phyloP scores from a whole-genome alignment of 768 basidiomycete species.

The Hygrocybe punicea region DNA sequence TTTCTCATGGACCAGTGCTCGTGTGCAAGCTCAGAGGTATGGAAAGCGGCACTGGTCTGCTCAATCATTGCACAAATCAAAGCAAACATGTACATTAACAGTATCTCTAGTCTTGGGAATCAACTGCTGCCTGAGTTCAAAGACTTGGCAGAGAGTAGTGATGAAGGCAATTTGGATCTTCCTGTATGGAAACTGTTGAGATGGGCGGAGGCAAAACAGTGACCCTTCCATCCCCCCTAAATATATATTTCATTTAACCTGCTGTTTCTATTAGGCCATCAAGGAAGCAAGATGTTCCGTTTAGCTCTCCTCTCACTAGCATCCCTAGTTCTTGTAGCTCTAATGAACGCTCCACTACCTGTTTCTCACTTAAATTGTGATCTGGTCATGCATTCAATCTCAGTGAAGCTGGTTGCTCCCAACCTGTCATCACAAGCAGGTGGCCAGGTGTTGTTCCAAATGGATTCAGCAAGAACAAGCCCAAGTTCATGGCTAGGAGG shows the following conservation, averaged over 20 bases:
- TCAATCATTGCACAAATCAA: constrained; percentile 64
- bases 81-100: constrained; percentile 52
- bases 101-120: constrained; percentile 46
- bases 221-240: background rate
- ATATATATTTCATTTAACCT: background rate
- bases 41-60: no score
- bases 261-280: background rate
- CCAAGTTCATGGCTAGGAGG: constrained; percentile 15
- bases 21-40: no score
- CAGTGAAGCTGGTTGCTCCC: background rate
- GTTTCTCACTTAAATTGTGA: background rate
- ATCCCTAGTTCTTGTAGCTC: constrained; percentile 6
- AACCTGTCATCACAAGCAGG: background rate
- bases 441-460: no score
- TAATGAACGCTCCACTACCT: background rate
- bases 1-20: no score
- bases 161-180: constrained; percentile 38
- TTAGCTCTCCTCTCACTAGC: constrained; percentile 8
- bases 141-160: constrained; percentile 51
- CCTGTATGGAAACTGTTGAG: background rate
- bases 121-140: constrained; percentile 36
- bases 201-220: background rate
- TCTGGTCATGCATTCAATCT: background rate
- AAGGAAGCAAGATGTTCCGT: background rate
- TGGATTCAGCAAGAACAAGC: background rate